These are phyloP conservation scores for Phytophthora hybrid DNA, from an alignment of 352 stramenopile species.

Conservation along the genomic window DNA sequence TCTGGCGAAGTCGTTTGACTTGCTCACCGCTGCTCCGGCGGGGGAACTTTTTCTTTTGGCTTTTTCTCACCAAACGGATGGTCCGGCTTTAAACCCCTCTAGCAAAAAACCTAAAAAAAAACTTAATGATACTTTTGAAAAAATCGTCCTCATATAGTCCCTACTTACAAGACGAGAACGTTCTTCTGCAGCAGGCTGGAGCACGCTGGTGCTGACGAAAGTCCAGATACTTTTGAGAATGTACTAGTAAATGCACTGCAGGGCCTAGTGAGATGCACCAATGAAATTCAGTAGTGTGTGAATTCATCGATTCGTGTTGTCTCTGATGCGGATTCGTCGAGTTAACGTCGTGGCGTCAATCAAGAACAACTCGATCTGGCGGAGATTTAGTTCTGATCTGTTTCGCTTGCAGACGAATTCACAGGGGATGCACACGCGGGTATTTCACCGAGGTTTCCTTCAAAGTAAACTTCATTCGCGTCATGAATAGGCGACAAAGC, in stretches of 20 bases:
- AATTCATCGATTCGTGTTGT: constrained; percentile 54
- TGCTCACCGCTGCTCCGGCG: too few relatives aligned
- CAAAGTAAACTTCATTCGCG: constrained; percentile 37
- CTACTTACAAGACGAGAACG: constrained; percentile 8
- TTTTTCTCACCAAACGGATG: too few relatives aligned
- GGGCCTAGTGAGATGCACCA: constrained; percentile 37
- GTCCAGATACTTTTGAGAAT: constrained; percentile 38
- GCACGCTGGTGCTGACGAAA: constrained; percentile 37
- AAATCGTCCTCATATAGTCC: constrained; percentile 24
- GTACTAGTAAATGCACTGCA: constrained; percentile 38
- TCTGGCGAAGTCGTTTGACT: too few relatives aligned
- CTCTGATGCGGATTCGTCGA: constrained; percentile 42
- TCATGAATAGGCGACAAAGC: constrained; percentile 48
- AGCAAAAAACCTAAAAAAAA: too few relatives aligned
- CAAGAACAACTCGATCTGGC: constrained; percentile 46
- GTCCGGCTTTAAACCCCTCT: too few relatives aligned
- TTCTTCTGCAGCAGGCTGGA: constrained; percentile 18
- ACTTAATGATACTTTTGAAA: too few relatives aligned
- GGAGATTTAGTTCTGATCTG: constrained; percentile 25
- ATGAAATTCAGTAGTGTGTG: constrained; percentile 47
- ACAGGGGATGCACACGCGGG: constrained; percentile 29
- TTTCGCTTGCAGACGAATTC: constrained; percentile 10
- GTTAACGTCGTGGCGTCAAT: constrained; percentile 33
- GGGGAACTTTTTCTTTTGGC: too few relatives aligned
- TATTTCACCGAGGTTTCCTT: constrained; percentile 24